Percentiles rank a stretch among this genome's conserved stretches.
Conservation (phyloP, 371 early-diverging fungal species). For the Cladochytrium tenue region DNA sequence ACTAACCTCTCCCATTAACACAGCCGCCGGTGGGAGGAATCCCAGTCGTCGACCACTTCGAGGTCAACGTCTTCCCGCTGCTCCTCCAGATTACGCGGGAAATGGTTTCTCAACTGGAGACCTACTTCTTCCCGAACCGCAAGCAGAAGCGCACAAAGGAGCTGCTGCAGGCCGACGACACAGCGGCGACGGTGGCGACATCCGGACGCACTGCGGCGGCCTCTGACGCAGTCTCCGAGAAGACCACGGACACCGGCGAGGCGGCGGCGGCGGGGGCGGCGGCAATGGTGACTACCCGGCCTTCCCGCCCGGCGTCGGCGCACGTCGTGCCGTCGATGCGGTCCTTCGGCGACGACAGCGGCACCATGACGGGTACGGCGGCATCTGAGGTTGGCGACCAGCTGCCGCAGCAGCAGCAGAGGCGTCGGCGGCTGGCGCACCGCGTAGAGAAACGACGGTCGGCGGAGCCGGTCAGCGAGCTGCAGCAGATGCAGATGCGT, state of each 20-base stretch:
- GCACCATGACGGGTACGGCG: neutral
- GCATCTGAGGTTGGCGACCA: constrained; percentile 1
- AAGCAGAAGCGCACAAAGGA: constrained; percentile 7
- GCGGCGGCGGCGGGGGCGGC: neutral
- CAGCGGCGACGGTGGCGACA: neutral
- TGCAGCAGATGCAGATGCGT: constrained; percentile 68
- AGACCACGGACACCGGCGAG: neutral
- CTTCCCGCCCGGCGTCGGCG: neutral
- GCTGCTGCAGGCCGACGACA: constrained; percentile 1
- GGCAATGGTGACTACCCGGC: neutral
- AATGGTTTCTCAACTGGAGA: constrained; percentile 68
- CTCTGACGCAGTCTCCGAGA: neutral
- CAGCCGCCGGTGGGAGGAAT: constrained; percentile 80
- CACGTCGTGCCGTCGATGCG: neutral
- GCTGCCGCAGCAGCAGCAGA: neutral
- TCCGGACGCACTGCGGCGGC: neutral
- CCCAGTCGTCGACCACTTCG: constrained; percentile 81
- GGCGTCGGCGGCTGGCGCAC: neutral
- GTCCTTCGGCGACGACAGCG: neutral
- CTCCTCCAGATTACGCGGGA: constrained; percentile 80
- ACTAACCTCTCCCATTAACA: no score
- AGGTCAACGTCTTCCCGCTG: constrained; percentile 77
- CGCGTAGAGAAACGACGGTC: neutral
- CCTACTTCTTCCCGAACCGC: constrained; percentile 77
- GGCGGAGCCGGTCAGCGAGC: constrained; percentile 23